Percentiles rank a stretch among this genome's conserved stretches.
These are phyloP conservation scores for Leccinum fuscescens DNA, from an alignment of 1,284 basidiomycete genomes.

Conservation along the genomic window DNA sequence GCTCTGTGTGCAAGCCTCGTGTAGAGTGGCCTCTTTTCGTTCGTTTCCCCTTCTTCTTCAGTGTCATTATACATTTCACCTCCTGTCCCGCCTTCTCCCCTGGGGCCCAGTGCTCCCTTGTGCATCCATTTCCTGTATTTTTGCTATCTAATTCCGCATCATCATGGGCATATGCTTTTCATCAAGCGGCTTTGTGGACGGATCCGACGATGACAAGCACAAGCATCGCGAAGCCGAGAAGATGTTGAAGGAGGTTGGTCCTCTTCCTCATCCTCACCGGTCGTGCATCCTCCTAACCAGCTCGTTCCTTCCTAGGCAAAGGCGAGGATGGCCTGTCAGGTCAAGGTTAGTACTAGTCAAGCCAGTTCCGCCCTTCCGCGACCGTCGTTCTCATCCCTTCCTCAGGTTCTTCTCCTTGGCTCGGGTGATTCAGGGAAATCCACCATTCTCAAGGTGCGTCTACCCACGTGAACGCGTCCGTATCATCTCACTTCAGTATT, in stretches of 20 bases:
- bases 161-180: constrained; percentile 80
- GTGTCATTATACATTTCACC: not conserved
- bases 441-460: constrained; percentile 77
- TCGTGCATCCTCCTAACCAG: not conserved
- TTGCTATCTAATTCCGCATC: constrained; percentile 1
- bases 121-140: constrained; percentile 5
- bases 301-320: constrained; percentile 49
- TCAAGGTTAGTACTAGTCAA: constrained; percentile 59
- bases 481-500: not conserved
- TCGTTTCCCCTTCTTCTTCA: not conserved
- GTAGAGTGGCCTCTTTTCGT: constrained; percentile 1
- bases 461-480: constrained; percentile 3
- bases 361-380: not conserved
- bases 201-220: constrained; percentile 62
- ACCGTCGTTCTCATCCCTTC: constrained; percentile 8
- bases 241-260: constrained; percentile 57
- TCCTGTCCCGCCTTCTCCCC: not conserved
- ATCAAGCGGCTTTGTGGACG: constrained; percentile 47
- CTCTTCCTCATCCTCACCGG: not conserved
- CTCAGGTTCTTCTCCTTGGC: constrained; percentile 81
- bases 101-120: constrained; percentile 19
- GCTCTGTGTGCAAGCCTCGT: constrained; percentile 26
- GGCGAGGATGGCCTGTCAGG: constrained; percentile 66
- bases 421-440: constrained; percentile 95
- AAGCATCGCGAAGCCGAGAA: constrained; percentile 68